Conservation (phyloP, 495 filamentous ascomycete genomes). For the Penicillium canariense region DNA sequence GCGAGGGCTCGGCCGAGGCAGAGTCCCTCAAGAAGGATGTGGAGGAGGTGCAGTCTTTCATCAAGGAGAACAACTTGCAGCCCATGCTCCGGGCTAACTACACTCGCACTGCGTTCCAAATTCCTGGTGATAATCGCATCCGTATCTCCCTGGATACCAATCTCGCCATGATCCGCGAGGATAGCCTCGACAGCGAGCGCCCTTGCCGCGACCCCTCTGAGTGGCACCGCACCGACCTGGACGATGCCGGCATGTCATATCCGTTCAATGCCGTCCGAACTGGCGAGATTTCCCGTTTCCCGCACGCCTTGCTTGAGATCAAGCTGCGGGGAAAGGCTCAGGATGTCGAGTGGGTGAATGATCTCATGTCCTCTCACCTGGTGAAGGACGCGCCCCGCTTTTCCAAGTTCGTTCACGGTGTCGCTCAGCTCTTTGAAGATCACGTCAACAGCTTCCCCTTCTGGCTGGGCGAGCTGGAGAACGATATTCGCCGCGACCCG, state of each 20-base stretch:
- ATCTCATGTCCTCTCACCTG: conserved; percentile 87
- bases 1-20: conserved; percentile 53
- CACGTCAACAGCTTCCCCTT: conserved; percentile 94
- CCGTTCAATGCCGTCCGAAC: conserved; percentile 82
- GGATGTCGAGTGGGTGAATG: conserved; percentile 80
- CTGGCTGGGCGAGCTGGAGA: conserved; percentile 88
- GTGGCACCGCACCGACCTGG: conserved; percentile 92
- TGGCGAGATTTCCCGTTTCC: conserved; percentile 90
- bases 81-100: conserved; percentile 91
- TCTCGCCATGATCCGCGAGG: conserved; percentile 89
- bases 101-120: conserved; percentile 92
- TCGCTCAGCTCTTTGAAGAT: conserved; percentile 89
- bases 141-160: conserved; percentile 91
- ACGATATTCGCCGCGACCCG: conserved; percentile 89
- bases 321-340: conserved; percentile 77
- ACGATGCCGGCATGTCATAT: conserved; percentile 75
- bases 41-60: conserved; percentile 73
- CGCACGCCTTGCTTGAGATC: conserved; percentile 88
- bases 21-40: conserved; percentile 65
- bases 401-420: conserved; percentile 94
- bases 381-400: conserved; percentile 87
- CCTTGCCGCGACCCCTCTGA: conserved; percentile 83
- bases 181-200: conserved; percentile 74
- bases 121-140: conserved; percentile 86
- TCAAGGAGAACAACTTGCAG: conserved; percentile 72